These are phyloP conservation scores for Pogostemon cablin DNA, from an alignment of 257 asterid genomes.

Conservation along the genomic window DNA sequence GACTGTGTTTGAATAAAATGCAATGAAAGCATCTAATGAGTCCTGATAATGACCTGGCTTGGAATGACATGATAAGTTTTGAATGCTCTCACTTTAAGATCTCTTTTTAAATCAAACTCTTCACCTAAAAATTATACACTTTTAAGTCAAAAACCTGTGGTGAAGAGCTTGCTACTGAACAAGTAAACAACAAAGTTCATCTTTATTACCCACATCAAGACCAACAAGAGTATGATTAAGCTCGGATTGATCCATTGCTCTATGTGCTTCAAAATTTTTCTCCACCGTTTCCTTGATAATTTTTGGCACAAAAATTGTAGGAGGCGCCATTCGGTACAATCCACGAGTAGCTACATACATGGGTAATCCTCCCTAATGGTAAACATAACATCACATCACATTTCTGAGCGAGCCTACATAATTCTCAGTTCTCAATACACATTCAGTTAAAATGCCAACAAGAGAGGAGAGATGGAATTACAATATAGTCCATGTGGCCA, in stretches of 20 bases:
- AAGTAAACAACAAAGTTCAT: constrained; percentile 23
- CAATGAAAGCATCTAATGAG: constrained; percentile 6
- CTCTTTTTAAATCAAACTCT: constrained; percentile 71
- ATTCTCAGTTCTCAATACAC: constrained; percentile 6
- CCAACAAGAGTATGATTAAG: constrained; percentile 78
- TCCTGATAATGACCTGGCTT: constrained; percentile 69
- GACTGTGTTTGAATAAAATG: background rate
- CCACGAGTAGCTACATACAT: constrained; percentile 98
- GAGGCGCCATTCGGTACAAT: constrained; percentile 77
- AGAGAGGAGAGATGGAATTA: constrained; percentile 32
- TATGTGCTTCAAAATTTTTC: constrained; percentile 90
- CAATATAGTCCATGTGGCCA: constrained; percentile 99
- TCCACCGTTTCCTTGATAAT: constrained; percentile 71
- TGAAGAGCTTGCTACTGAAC: background rate
- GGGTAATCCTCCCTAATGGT: constrained; percentile 85
- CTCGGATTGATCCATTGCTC: constrained; percentile 93
- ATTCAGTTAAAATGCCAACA: background rate
- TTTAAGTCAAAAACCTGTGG: constrained; percentile 1
- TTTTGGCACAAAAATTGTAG: constrained; percentile 86
- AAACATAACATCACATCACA: background rate
- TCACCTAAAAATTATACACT: constrained; percentile 60
- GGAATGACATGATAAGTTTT: constrained; percentile 85
- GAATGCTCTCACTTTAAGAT: constrained; percentile 87
- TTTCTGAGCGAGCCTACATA: background rate
- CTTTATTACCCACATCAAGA: constrained; percentile 82